A percentile compares a stretch with the other conserved stretches of the same genome.
Conservation (phyloP, 2,329 filamentous ascomycete species). For the Cercospora berteroae region DNA sequence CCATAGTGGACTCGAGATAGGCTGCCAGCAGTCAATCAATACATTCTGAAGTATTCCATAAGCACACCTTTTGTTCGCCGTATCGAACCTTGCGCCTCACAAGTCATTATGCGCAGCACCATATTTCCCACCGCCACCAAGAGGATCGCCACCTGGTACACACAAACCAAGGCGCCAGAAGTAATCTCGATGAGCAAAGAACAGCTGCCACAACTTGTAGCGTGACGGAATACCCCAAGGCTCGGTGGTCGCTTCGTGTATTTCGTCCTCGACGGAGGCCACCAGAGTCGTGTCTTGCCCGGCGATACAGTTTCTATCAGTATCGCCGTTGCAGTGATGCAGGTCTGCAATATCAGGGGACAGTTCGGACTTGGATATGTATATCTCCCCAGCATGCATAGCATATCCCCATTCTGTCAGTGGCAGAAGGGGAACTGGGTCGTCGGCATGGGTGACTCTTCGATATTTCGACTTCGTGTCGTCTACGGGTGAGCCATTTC, state of each 20-base stretch:
- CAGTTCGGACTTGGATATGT: conserved; percentile 69
- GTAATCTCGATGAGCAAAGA: conserved; percentile 94
- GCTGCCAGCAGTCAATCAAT: background rate
- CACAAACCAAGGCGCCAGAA: conserved; percentile 93
- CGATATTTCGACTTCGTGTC: conserved; percentile 54
- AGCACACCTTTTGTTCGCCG: background rate
- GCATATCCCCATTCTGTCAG: conserved; percentile 83
- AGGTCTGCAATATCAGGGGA: conserved; percentile 69
- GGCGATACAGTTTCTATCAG: conserved; percentile 70
- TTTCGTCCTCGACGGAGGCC: conserved; percentile 28
- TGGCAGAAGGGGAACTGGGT: conserved; percentile 86
- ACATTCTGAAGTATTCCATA: background rate
- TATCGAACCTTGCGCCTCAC: conserved; percentile 1
- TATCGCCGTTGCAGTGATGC: conserved; percentile 66
- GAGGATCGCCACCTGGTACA: conserved; percentile 56
- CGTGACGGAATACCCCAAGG: conserved; percentile 47
- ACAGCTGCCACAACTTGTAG: conserved; percentile 84
- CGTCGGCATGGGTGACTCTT: conserved; percentile 79
- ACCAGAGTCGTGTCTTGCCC: conserved; percentile 49
- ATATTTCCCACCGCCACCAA: conserved; percentile 31
- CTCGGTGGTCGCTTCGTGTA: conserved; percentile 36
- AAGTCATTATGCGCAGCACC: conserved; percentile 31
- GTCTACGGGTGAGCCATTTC: conserved; percentile 6
- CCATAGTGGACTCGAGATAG: background rate
- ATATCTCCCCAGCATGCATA: conserved; percentile 84